phyloP scores from a whole-genome alignment of 768 basidiomycete species.

The Boletus pseudo-olivaceus region DNA sequence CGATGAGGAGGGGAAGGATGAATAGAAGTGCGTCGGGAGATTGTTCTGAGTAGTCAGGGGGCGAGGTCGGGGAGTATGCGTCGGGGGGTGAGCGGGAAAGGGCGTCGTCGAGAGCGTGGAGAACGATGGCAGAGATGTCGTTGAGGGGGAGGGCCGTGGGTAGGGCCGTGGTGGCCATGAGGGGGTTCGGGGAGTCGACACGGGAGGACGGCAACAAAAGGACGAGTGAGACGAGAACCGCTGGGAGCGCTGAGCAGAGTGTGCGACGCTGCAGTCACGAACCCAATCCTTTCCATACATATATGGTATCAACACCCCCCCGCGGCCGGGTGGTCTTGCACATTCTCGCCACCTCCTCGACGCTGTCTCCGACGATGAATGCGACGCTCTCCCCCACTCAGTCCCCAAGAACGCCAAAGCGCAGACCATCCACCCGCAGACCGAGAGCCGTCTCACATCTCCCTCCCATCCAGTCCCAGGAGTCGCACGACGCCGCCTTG shows the following conservation, averaged over 20 bases:
- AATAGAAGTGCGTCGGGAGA: constrained; percentile 70
- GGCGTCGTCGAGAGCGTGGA: constrained; percentile 3
- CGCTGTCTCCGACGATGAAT: constrained; percentile 34
- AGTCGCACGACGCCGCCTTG: constrained; percentile 69
- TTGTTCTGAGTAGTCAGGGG: constrained; percentile 22
- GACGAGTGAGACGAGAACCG: background rate
- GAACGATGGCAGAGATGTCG: constrained; percentile 4
- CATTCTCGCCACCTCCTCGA: background rate
- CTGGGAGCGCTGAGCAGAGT: background rate
- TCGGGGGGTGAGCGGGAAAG: constrained; percentile 2
- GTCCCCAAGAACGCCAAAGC: constrained; percentile 48
- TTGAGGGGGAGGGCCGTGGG: background rate
- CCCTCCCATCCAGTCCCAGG: constrained; percentile 47
- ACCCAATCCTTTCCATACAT: constrained; percentile 10
- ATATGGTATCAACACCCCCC: constrained; percentile 19
- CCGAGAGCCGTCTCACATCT: constrained; percentile 58
- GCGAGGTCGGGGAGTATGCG: background rate
- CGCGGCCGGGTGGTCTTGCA: constrained; percentile 6
- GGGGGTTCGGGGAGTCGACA: background rate
- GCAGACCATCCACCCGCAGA: constrained; percentile 54
- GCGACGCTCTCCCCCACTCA: constrained; percentile 47
- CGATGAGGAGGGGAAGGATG: constrained; percentile 90
- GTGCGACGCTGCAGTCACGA: constrained; percentile 4
- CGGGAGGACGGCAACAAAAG: background rate
- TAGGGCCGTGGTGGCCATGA: constrained; percentile 9